phyloP scores from a whole-genome alignment of 2,329 filamentous ascomycete genomes.

The Exserohilum rostratum region DNA sequence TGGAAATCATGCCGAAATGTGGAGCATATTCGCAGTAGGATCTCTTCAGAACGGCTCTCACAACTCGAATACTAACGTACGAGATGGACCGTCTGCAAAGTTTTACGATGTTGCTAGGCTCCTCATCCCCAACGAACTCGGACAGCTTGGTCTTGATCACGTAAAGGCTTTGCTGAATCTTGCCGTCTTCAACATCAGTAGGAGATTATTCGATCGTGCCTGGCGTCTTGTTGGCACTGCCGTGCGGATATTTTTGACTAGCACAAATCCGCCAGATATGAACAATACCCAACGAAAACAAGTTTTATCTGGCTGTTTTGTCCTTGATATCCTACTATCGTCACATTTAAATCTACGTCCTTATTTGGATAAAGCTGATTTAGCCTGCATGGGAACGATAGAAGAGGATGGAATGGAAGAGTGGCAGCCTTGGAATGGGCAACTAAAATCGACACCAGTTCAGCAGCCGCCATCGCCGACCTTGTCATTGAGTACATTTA shows the following conservation, averaged over 20 bases:
- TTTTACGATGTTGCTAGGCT: constrained; percentile 32
- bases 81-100: constrained; percentile 9
- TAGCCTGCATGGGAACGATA: constrained; percentile 55
- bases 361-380: constrained; percentile 57
- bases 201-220: constrained; percentile 61
- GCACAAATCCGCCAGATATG: constrained; percentile 43
- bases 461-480: constrained; percentile 34
- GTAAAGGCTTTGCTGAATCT: constrained; percentile 55
- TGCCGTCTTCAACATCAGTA: constrained; percentile 66
- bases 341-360: constrained; percentile 57
- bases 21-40: constrained; percentile 52
- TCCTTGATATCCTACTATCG: constrained; percentile 65
- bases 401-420: constrained; percentile 73
- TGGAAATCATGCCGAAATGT: constrained; percentile 52
- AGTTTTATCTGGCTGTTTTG: constrained; percentile 63
- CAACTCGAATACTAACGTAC: neutral
- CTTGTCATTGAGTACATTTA: constrained; percentile 60
- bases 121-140: constrained; percentile 38
- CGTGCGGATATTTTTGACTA: constrained; percentile 57
- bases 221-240: constrained; percentile 70
- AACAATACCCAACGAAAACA: constrained; percentile 42
- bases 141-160: constrained; percentile 45
- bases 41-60: constrained; percentile 27
- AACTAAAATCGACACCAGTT: constrained; percentile 43
- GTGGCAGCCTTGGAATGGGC: constrained; percentile 73